Percentiles rank a stretch among this genome's conserved stretches.
Conservation (phyloP, 805 yeast species). For the Wickerhamiella sorbophila region DNA sequence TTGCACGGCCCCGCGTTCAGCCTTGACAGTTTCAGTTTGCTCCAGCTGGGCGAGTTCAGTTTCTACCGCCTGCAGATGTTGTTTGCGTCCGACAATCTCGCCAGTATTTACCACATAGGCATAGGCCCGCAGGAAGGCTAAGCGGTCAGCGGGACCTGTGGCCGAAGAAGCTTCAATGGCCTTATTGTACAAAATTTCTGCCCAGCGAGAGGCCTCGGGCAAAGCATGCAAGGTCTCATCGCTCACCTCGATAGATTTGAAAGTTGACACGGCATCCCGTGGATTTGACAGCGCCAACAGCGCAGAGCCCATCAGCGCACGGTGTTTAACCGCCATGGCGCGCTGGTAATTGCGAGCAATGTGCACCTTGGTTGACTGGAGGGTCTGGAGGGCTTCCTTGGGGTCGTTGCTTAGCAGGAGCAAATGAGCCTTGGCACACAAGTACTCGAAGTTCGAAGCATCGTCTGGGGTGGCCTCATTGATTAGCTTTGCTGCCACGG, state of each 20-base stretch:
- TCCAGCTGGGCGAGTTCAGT: background rate
- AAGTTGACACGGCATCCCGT: constrained; percentile 2
- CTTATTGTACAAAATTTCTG: constrained; percentile 2
- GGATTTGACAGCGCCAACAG: background rate
- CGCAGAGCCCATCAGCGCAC: constrained; percentile 5
- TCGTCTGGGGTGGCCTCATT: background rate
- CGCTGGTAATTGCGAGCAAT: constrained; percentile 4
- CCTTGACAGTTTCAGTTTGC: background rate
- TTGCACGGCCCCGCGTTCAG: background rate
- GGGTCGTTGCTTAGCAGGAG: background rate
- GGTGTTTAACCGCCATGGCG: constrained; percentile 6
- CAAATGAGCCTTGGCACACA: background rate
- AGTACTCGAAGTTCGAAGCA: background rate
- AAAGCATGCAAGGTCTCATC: constrained; percentile 5
- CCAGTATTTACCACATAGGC: background rate
- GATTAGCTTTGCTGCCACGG: background rate
- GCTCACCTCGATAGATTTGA: constrained; percentile 3
- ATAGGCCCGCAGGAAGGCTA: background rate
- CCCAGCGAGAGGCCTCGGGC: constrained; percentile 10
- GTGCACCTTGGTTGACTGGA: background rate
- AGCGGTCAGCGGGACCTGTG: background rate
- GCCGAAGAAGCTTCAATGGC: background rate
- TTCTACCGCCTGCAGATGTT: background rate
- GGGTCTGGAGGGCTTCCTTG: background rate
- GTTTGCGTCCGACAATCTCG: background rate